These are phyloP conservation scores for Barnettozyma siamensis DNA, from an alignment of 805 yeast species.

Conservation along the genomic window DNA sequence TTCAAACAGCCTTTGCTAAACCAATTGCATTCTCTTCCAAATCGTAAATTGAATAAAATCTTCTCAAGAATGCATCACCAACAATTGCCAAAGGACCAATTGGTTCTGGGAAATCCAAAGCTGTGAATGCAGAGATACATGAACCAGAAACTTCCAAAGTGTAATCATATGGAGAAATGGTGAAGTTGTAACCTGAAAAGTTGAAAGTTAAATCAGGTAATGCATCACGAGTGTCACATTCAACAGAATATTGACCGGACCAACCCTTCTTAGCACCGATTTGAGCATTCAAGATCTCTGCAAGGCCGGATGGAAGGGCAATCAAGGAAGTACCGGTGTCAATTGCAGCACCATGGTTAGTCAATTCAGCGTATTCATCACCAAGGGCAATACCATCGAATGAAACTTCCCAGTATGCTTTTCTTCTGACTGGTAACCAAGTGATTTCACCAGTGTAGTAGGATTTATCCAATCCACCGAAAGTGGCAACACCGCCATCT, in stretches of 20 bases:
- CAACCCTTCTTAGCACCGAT: constrained; percentile 97
- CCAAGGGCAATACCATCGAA: constrained; percentile 90
- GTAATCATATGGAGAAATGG: constrained; percentile 85
- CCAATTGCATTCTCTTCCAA: constrained; percentile 90
- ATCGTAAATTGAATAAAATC: constrained; percentile 90
- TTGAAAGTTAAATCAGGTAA: constrained; percentile 91
- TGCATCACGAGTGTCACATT: constrained; percentile 76
- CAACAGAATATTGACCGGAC: constrained; percentile 95
- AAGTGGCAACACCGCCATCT: constrained; percentile 87
- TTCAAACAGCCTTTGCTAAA: constrained; percentile 67
- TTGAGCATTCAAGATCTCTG: constrained; percentile 90
- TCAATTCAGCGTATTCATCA: constrained; percentile 80
- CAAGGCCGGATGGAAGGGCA: constrained; percentile 90
- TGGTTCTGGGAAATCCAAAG: constrained; percentile 96
- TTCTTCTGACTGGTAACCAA: constrained; percentile 97
- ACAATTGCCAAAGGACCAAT: constrained; percentile 94
- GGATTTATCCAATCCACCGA: constrained; percentile 86
- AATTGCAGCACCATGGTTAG: constrained; percentile 89
- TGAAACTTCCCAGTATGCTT: constrained; percentile 99
- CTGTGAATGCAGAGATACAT: constrained; percentile 94
- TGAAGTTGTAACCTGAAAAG: constrained; percentile 86
- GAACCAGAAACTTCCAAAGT: constrained; percentile 91
- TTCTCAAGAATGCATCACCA: constrained; percentile 97
- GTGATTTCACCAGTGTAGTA: constrained; percentile 79
- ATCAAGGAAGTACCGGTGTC: constrained; percentile 98